Evolutionary conservation across 2,329 filamentous ascomycete genomes (phyloP).

Genomic region (Fusarium sp.): DNA sequence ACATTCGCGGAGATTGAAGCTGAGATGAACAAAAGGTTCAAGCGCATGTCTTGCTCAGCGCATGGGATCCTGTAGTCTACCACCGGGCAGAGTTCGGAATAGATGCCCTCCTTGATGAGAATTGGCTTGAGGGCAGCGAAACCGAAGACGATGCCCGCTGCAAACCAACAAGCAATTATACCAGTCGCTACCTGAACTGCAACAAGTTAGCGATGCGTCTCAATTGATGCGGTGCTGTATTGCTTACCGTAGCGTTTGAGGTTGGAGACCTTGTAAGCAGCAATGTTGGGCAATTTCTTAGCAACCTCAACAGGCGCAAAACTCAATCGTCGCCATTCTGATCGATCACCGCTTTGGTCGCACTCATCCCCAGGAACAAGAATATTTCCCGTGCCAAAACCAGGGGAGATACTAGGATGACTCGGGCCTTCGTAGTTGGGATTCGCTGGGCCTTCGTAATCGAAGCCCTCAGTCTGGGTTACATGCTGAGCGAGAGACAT

Average conservation of each 20-base stretch:
- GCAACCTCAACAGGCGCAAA: slow-evolving; percentile 41
- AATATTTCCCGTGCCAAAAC: background rate
- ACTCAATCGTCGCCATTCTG: slow-evolving; percentile 43
- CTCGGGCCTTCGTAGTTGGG: slow-evolving; percentile 24
- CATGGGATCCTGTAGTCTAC: slow-evolving; percentile 51
- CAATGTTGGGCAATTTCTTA: slow-evolving; percentile 40
- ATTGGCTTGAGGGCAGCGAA: slow-evolving; percentile 86
- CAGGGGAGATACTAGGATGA: background rate
- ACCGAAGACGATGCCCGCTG: slow-evolving; percentile 82
- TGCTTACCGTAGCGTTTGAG: slow-evolving; percentile 38
- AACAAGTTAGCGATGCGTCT: background rate
- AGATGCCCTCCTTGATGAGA: slow-evolving; percentile 77
- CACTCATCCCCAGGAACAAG: background rate
- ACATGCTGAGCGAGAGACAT: slow-evolving; percentile 58
- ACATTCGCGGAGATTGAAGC: slow-evolving; percentile 89
- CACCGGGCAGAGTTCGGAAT: slow-evolving; percentile 67
- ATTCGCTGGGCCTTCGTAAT: slow-evolving; percentile 46
- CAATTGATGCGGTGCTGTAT: rapidly evolving
- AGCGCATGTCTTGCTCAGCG: slow-evolving; percentile 60
- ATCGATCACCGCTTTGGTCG: slow-evolving; percentile 6
- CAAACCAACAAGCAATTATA: slow-evolving; percentile 77
- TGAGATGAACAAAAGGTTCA: slow-evolving; percentile 91
- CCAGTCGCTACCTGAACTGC: slow-evolving; percentile 75
- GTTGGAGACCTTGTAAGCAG: slow-evolving; percentile 46
- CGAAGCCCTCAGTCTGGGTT: slow-evolving; percentile 53